A percentile compares a stretch with the other conserved stretches of the same genome.
Conservation (phyloP, 164 flowering plant genomes). For the Euptelea pleiosperma region DNA sequence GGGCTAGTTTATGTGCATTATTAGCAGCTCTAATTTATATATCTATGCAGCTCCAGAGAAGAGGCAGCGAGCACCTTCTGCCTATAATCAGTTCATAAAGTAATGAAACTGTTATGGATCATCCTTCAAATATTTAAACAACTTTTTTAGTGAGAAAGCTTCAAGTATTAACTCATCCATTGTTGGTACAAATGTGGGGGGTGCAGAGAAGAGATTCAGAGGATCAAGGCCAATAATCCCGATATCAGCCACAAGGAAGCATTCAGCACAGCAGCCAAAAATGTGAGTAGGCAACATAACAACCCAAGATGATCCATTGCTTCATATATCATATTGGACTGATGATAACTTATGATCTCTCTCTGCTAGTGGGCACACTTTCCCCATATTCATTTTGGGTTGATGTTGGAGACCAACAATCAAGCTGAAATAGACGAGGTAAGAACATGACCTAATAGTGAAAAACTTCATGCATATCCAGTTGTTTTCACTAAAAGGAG, state of each 20-base stretch:
- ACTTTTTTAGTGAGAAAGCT: background rate
- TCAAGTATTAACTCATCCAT: background rate
- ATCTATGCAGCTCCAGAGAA: conserved; percentile 79
- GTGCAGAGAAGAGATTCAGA: conserved; percentile 86
- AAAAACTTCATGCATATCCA: no score
- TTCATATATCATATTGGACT: background rate
- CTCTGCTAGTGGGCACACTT: conserved; percentile 77
- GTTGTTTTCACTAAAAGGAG: no score
- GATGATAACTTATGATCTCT: background rate
- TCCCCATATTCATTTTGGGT: conserved; percentile 82
- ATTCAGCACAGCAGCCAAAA: conserved; percentile 93
- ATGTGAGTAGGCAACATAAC: conserved; percentile 38
- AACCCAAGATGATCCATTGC: background rate
- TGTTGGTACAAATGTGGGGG: background rate
- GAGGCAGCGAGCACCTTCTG: conserved; percentile 93
- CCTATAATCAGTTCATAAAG: conserved; percentile 89
- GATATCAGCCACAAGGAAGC: conserved; percentile 89
- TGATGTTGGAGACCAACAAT: conserved; percentile 67
- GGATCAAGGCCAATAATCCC: conserved; percentile 90
- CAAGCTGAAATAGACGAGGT: conserved; percentile 59
- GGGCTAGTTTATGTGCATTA: background rate
- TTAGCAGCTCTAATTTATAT: background rate
- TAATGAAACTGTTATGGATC: background rate
- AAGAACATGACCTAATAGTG: no score
- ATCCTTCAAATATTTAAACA: background rate